Percentiles rank a stretch among this genome's conserved stretches.
Evolutionary conservation across 257 asterid species (phyloP).

Genomic region (Solanum lycopersicoides): DNA sequence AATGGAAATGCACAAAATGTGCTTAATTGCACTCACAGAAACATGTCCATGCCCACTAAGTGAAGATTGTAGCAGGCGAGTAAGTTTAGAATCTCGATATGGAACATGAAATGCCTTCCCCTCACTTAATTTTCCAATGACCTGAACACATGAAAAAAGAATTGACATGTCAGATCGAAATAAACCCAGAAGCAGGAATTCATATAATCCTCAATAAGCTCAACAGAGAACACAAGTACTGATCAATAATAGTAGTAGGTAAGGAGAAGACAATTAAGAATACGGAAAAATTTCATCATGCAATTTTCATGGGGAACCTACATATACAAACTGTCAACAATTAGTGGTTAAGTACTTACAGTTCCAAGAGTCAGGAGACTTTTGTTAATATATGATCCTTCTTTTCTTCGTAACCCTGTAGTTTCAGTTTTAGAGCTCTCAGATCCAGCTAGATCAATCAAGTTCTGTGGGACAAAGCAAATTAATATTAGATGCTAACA

Average conservation of each 20-base stretch:
- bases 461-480: conserved; percentile 43
- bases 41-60: conserved; percentile 98
- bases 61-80: conserved; percentile 93
- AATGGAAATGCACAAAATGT: neutral
- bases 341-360: conserved; percentile 36
- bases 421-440: conserved; percentile 98
- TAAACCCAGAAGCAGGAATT: neutral
- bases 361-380: conserved; percentile 99
- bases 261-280: neutral
- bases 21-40: conserved; percentile 52
- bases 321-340: neutral
- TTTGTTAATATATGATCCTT: conserved; percentile 94
- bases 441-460: conserved; percentile 95
- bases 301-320: neutral
- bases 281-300: neutral
- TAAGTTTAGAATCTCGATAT: conserved; percentile 93
- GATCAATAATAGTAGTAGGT: neutral
- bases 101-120: conserved; percentile 97
- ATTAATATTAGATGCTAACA: neutral
- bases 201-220: neutral
- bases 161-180: conserved; percentile 6
- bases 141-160: conserved; percentile 35
- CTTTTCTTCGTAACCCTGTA: conserved; percentile 93
- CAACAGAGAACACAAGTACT: neutral
- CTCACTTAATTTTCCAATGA: conserved; percentile 97